Evolutionary conservation across 192 early-diverging fungal species (phyloP).

Genomic region (Coemansia asiatica): DNA sequence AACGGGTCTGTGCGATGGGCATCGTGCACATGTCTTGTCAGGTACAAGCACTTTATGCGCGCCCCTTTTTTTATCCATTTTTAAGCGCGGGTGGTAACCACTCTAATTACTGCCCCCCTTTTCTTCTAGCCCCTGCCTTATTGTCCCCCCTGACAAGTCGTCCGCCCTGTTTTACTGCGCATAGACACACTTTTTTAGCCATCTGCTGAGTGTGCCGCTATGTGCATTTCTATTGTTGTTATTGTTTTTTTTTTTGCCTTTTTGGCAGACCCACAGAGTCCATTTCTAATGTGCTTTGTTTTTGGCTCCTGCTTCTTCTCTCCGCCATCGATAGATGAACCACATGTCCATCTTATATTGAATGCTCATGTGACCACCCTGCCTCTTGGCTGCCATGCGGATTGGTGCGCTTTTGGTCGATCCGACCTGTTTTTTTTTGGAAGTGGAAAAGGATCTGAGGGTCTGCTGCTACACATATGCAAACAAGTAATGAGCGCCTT

Average conservation of each 20-base stretch:
- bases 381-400: conserved; percentile 5
- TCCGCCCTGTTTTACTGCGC: conserved; percentile 1
- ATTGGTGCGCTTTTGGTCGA: conserved; percentile 8
- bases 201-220: background rate
- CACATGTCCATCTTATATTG: background rate
- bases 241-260: background rate
- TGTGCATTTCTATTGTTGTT: conserved; percentile 2
- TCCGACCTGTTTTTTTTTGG: conserved; percentile 5
- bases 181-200: background rate
- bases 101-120: conserved; percentile 5
- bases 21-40: conserved; percentile 9
- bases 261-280: background rate
- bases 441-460: too few relatives aligned
- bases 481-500: background rate
- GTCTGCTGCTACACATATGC: background rate
- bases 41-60: conserved; percentile 40
- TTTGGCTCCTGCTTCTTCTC: background rate
- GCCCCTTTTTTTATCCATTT: conserved; percentile 8
- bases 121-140: conserved; percentile 2
- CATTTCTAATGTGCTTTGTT: background rate
- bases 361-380: conserved; percentile 7
- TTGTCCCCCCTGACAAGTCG: background rate
- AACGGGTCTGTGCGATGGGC: conserved; percentile 1
- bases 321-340: conserved; percentile 7
- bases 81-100: conserved; percentile 22